phyloP scores from a whole-genome alignment of 306 rosid genomes.

The Abrus precatorius region DNA sequence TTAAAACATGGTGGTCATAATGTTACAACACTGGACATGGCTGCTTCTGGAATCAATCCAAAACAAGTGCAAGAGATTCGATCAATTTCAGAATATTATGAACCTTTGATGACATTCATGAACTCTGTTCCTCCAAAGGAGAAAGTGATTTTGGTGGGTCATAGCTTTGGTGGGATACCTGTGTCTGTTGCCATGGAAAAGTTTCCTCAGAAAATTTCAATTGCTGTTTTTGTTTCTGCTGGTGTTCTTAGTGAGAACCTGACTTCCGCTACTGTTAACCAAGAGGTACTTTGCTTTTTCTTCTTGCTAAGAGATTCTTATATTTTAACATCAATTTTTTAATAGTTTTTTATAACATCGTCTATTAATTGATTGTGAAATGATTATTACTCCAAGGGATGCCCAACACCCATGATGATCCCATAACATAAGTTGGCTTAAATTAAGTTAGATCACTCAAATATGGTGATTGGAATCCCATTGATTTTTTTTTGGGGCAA shows the following conservation, averaged over 20 bases:
- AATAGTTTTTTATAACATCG: too few species aligned
- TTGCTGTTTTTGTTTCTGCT: not conserved
- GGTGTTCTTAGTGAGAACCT: not conserved
- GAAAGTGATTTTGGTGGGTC: not conserved
- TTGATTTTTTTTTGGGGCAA: too few species aligned
- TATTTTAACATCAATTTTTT: too few species aligned
- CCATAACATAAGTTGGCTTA: too few species aligned
- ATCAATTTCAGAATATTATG: not conserved
- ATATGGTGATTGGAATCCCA: too few species aligned
- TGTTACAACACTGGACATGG: not conserved
- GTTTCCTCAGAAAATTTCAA: not conserved
- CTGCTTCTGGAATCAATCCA: not conserved
- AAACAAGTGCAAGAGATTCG: not conserved
- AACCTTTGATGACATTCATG: not conserved
- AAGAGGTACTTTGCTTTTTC: not conserved
- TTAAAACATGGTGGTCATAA: not conserved
- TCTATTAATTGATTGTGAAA: too few species aligned
- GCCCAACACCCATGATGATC: too few species aligned
- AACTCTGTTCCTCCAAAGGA: not conserved
- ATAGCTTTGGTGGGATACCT: not conserved
- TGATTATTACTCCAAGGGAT: too few species aligned
- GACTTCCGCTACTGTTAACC: not conserved
- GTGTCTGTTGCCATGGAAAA: not conserved
- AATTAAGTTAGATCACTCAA: too few species aligned
- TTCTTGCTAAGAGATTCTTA: too few species aligned